Evolutionary conservation across 805 yeast genomes (phyloP), one percentile per base, ranked within the genome.

Genomic region (Saturnispora sekii): DNA sequence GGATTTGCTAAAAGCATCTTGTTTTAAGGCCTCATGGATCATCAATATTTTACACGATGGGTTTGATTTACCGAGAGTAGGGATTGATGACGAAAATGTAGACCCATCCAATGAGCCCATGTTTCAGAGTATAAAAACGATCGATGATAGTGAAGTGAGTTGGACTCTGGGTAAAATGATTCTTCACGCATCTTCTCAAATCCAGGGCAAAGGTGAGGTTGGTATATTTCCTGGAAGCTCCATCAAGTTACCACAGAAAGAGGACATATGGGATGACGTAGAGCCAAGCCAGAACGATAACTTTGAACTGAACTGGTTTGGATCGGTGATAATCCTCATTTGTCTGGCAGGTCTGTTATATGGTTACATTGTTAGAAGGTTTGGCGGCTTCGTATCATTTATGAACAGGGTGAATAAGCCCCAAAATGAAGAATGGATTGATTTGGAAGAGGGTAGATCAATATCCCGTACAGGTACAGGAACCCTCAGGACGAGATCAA

Each of bases 1-100:
- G 29, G 76, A 80, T 0, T 71, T 75, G 46, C 66, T 93, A 32
- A 70, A 67, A 44, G 81, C 79, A 49, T 85, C 95, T 2, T 93
- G 98, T 60, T 93, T 93, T 68, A 93, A 93, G 57, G 94, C 96
- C 5, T 79, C 85, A 46, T 93, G 98, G 97, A 88, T 93, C 2
- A 70, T 88, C 33, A 88, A 84, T 56, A 74, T 93, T 30, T 64
- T 93, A 26, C 96, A 87, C 59, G 96, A 89, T 52, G 98, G 98
- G 0, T 90, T 90, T 59, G 85, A 80, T 18, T 69, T 93, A 32
- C 97, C 98, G 1, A 62, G 89, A 49, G 63, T 76, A 4, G 86
- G 74, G 5, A 53, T 77, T 40, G 86, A 81, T 14, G 61, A 56
- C 26, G 40, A 15, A 15, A 8, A 7, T 17, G 32, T 29, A 6